A percentile compares a stretch with the other conserved stretches of the same genome.
These are phyloP conservation scores for Calocybe gangraenosa DNA, from an alignment of 768 basidiomycete species.

Conservation along the genomic window DNA sequence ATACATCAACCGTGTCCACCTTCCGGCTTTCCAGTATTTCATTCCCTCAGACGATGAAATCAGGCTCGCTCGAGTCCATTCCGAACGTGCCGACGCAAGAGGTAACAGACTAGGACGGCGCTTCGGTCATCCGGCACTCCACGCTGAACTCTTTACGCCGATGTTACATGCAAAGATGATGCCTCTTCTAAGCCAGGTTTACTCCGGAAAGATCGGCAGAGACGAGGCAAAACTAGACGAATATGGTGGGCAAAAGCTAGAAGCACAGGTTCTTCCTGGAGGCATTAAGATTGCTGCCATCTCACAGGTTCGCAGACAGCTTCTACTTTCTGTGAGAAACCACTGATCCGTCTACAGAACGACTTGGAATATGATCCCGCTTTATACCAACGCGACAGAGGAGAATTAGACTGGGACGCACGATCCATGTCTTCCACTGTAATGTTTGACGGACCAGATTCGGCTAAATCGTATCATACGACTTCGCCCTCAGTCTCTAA, in stretches of 20 bases:
- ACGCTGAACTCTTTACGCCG: constrained; percentile 82
- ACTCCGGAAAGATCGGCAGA: constrained; percentile 63
- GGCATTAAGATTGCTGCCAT: constrained; percentile 83
- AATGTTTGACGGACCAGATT: constrained; percentile 45
- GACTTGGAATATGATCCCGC: constrained; percentile 83
- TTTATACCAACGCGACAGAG: constrained; percentile 74
- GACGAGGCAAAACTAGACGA: constrained; percentile 68
- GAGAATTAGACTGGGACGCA: constrained; percentile 86
- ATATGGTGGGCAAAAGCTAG: constrained; percentile 74
- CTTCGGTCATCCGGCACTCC: constrained; percentile 92
- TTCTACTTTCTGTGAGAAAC: neutral
- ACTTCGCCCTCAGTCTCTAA: constrained; percentile 25
- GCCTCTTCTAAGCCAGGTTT: constrained; percentile 71
- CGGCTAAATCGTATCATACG: constrained; percentile 37
- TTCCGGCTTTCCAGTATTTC: constrained; percentile 73
- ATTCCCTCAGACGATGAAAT: constrained; percentile 81
- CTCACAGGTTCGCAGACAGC: constrained; percentile 49
- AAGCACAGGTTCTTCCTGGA: constrained; percentile 69
- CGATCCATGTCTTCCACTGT: constrained; percentile 66
- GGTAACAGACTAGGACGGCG: constrained; percentile 80
- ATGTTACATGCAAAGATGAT: constrained; percentile 87
- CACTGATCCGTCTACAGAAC: constrained; percentile 27
- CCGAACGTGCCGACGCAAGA: constrained; percentile 68
- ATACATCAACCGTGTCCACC: constrained; percentile 68
- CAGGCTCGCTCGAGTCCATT: constrained; percentile 67